These are phyloP conservation scores for Teratosphaeria gauchensis DNA, from an alignment of 2,329 filamentous ascomycete species.

Conservation along the genomic window DNA sequence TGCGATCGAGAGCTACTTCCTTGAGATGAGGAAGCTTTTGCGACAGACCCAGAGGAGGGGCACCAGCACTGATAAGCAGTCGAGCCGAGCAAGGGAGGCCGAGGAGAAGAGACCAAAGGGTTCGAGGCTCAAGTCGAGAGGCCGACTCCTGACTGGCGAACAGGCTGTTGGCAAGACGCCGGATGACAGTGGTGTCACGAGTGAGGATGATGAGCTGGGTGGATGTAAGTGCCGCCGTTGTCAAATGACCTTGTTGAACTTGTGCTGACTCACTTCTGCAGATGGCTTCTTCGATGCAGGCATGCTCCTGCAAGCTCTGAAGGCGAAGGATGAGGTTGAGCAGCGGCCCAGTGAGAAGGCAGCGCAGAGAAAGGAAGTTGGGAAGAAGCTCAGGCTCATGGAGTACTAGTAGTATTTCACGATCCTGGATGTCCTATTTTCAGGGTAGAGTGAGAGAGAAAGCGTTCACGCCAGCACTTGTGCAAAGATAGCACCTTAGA, in stretches of 20 bases:
- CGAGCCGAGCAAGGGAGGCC: conserved; percentile 49
- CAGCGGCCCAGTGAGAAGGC: conserved; percentile 46
- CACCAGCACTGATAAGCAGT: conserved; percentile 42
- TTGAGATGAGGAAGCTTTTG: conserved; percentile 80
- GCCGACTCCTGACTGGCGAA: conserved; percentile 52
- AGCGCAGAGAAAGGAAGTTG: conserved; percentile 57
- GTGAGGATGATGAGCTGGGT: conserved; percentile 83
- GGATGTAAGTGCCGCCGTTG: conserved; percentile 61
- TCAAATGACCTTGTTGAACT: background rate
- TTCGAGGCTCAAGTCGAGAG: conserved; percentile 58
- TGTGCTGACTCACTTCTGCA: conserved; percentile 28
- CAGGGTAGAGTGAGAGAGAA: background rate
- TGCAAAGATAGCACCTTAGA: background rate
- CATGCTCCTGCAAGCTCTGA: conserved; percentile 82
- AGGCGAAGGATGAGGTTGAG: conserved; percentile 51
- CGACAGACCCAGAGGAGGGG: conserved; percentile 55
- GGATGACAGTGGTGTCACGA: conserved; percentile 59
- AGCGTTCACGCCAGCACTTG: background rate
- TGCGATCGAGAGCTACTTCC: conserved; percentile 77
- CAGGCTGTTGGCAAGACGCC: conserved; percentile 50
- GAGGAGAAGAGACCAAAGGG: conserved; percentile 39
- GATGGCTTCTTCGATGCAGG: conserved; percentile 97
- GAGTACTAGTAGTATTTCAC: conserved; percentile 46
- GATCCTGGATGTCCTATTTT: background rate
- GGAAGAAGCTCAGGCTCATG: conserved; percentile 61